phyloP scores from a whole-genome alignment of 1,139 yeast species.

The Blastobotrys persicus region DNA sequence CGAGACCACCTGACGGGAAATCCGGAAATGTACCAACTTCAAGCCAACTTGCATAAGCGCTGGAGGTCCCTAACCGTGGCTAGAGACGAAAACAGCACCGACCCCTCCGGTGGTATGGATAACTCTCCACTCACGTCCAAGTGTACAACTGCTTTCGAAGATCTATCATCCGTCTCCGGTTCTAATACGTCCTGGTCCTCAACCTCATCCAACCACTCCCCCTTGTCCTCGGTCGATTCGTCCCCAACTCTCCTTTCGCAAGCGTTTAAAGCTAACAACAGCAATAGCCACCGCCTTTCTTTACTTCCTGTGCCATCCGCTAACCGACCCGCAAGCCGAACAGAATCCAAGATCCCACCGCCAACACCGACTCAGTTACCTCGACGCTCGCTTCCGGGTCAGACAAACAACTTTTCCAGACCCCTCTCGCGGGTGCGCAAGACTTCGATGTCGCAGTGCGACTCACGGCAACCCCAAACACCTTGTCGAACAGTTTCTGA shows the following conservation, averaged over 20 bases:
- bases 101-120: background rate
- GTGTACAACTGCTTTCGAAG: background rate
- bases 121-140: background rate
- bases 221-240: slow-evolving; percentile 14
- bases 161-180: background rate
- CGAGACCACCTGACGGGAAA: slow-evolving; percentile 23
- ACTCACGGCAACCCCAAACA: slow-evolving; percentile 2
- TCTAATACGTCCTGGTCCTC: slow-evolving; percentile 9
- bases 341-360: slow-evolving; percentile 7
- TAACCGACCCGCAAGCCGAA: slow-evolving; percentile 14
- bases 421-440: background rate
- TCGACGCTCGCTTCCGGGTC: background rate
- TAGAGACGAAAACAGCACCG: background rate
- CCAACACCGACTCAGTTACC: background rate
- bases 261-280: background rate
- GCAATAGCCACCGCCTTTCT: slow-evolving; percentile 2
- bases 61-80: slow-evolving; percentile 18
- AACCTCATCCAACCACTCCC: slow-evolving; percentile 10
- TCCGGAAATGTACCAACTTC: slow-evolving; percentile 23
- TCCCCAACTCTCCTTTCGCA: slow-evolving; percentile 9
- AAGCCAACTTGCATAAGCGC: slow-evolving; percentile 22
- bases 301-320: slow-evolving; percentile 14
- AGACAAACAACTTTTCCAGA: background rate
- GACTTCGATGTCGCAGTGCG: background rate
- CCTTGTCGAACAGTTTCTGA: background rate